Conservation (phyloP, 306 rosid genomes). For the Datisca glomerata region DNA sequence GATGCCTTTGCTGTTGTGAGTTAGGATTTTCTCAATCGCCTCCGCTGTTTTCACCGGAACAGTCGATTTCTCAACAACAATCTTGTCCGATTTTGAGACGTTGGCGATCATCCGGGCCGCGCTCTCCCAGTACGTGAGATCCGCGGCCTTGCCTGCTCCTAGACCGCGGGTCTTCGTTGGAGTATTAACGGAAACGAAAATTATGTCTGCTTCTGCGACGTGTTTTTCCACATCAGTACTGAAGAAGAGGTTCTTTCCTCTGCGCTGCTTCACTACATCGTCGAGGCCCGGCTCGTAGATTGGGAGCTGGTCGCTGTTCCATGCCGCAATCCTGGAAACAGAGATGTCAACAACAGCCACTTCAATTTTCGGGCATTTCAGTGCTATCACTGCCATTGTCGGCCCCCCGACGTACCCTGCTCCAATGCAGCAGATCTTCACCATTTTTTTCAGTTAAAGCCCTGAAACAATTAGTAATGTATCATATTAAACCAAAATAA, state of each 20-base stretch:
- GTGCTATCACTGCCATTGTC: constrained; percentile 77
- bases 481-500: not conserved
- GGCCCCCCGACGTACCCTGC: constrained; percentile 90
- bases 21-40: no score
- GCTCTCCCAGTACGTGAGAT: constrained; percentile 74
- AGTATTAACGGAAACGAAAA: no score
- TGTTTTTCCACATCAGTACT: constrained; percentile 67
- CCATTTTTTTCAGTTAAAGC: constrained; percentile 32
- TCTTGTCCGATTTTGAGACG: constrained; percentile 49
- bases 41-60: no score
- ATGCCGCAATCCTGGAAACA: constrained; percentile 48
- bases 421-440: constrained; percentile 80
- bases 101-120: constrained; percentile 71
- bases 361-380: constrained; percentile 58
- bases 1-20: no score
- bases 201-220: constrained; percentile 58
- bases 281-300: constrained; percentile 77
- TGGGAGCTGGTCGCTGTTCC: constrained; percentile 74
- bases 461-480: constrained; percentile 3
- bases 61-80: constrained; percentile 80
- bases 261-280: constrained; percentile 55
- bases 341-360: constrained; percentile 79
- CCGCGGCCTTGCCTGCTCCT: constrained; percentile 84
- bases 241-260: constrained; percentile 64
- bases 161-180: constrained; percentile 54